phyloP scores from a whole-genome alignment of 371 early-diverging fungal genomes.

The Saksenaea vasiformis region DNA sequence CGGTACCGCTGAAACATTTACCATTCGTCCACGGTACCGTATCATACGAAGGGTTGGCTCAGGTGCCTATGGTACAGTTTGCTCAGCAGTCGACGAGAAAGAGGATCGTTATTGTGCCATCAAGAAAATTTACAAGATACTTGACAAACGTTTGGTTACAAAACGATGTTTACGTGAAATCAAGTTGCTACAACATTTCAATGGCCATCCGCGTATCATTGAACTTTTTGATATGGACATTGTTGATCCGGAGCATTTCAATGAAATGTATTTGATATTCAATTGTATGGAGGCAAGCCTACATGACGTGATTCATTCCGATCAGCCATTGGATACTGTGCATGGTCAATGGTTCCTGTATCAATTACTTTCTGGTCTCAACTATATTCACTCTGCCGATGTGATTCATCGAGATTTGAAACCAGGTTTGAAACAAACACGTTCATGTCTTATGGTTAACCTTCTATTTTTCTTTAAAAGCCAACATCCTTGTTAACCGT shows the following conservation, averaged over 20 bases:
- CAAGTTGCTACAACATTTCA: constrained; percentile 70
- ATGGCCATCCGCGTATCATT: constrained; percentile 66
- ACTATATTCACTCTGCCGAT: constrained; percentile 87
- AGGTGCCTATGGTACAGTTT: constrained; percentile 84
- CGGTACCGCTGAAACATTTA: constrained; percentile 33
- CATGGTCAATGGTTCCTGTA: constrained; percentile 89
- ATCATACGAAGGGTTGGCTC: constrained; percentile 74
- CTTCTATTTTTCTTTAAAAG: constrained; percentile 18
- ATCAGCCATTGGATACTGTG: constrained; percentile 79
- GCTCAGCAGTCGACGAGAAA: constrained; percentile 54
- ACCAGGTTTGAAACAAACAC: constrained; percentile 44
- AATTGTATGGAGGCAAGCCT: constrained; percentile 90
- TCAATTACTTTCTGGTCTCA: constrained; percentile 82
- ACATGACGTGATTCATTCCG: constrained; percentile 85
- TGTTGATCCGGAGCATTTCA: constrained; percentile 54
- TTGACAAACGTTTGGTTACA: constrained; percentile 63
- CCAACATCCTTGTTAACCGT: constrained; percentile 81
- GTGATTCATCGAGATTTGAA: constrained; percentile 85
- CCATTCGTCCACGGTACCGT: constrained; percentile 59
- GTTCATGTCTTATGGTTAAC: neutral
- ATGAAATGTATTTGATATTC: constrained; percentile 70
- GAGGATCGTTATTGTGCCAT: constrained; percentile 65
- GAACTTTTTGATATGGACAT: constrained; percentile 70
- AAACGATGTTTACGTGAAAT: constrained; percentile 71
- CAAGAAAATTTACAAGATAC: constrained; percentile 65